Conservation (phyloP, 75 land plant species). For the Ceratopteris richardii region DNA sequence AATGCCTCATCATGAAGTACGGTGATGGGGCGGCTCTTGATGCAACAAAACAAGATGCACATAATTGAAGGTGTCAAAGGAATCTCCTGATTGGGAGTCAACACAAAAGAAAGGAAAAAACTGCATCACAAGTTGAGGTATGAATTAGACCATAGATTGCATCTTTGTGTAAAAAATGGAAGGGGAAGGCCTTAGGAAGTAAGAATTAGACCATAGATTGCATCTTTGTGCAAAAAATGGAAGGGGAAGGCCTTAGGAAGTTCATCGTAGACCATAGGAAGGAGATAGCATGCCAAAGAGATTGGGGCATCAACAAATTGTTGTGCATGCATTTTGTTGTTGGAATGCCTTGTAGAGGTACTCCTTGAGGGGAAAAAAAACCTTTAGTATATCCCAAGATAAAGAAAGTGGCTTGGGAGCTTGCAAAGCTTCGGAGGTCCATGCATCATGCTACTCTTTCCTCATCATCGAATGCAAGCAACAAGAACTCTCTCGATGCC, state of each 20-base stretch:
- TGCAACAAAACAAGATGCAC: conserved; percentile 9
- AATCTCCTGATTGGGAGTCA: too few relatives aligned
- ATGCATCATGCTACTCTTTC: conserved; percentile 11
- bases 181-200: conserved; percentile 66
- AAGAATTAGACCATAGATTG: conserved; percentile 44
- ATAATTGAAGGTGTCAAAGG: conserved; percentile 28
- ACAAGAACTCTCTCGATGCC: conserved; percentile 54
- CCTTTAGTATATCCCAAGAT: conserved; percentile 46
- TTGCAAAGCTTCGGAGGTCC: conserved; percentile 64
- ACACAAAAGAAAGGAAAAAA: conserved; percentile 10
- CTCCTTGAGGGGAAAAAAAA: conserved; percentile 33
- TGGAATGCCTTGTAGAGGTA: conserved; percentile 50
- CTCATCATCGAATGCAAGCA: conserved; percentile 21
- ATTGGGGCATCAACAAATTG: conserved; percentile 47
- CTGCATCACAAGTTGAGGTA: conserved; percentile 24
- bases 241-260: conserved; percentile 62
- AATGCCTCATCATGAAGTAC: conserved; percentile 22
- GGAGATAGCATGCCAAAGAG: conserved; percentile 31
- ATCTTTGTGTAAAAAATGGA: conserved; percentile 65
- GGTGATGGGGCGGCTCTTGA: conserved; percentile 13
- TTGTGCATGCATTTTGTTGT: conserved; percentile 46
- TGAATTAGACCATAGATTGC: conserved; percentile 44
- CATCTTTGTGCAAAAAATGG: conserved; percentile 60
- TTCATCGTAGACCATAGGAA: conserved; percentile 48
- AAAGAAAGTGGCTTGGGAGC: conserved; percentile 56